A percentile compares a stretch with the other conserved stretches of the same genome.
Evolutionary conservation across 2,329 filamentous ascomycete genomes (phyloP).

Genomic region (Colletotrichum tamarilloi): DNA sequence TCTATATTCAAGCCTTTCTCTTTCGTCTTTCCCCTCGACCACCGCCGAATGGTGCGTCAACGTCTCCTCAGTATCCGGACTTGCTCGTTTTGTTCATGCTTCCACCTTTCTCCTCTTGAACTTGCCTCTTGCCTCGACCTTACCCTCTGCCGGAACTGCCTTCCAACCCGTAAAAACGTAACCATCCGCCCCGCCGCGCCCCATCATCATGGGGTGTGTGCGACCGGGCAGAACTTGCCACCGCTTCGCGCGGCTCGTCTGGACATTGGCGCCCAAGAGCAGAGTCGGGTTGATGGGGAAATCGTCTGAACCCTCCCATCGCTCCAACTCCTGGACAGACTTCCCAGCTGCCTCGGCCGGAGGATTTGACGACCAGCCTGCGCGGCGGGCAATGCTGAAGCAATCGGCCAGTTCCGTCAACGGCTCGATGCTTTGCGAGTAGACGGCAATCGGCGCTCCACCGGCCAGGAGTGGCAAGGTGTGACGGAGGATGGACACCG

Average conservation of each 20-base stretch:
- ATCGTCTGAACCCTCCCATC: conserved; percentile 73
- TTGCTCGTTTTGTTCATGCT: conserved; percentile 33
- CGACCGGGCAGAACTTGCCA: conserved; percentile 94
- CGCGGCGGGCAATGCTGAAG: conserved; percentile 83
- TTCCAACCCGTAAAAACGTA: conserved; percentile 88
- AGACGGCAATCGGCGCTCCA: conserved; percentile 87
- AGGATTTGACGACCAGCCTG: conserved; percentile 74
- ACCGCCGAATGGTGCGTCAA: neutral
- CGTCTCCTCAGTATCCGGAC: neutral
- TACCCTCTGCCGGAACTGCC: conserved; percentile 82
- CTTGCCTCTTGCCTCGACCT: conserved; percentile 85
- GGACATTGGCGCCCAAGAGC: conserved; percentile 81
- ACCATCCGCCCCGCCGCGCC: conserved; percentile 86
- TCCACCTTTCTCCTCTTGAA: conserved; percentile 76
- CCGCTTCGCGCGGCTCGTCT: conserved; percentile 80
- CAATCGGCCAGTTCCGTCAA: conserved; percentile 82
- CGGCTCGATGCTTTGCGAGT: conserved; percentile 83
- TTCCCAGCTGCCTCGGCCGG: conserved; percentile 58
- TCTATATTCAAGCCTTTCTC: conserved; percentile 22
- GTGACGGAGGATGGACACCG: conserved; percentile 78
- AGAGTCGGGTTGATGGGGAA: conserved; percentile 91
- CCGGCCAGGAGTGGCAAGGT: conserved; percentile 84
- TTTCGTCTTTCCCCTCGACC: neutral
- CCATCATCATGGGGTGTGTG: conserved; percentile 95
- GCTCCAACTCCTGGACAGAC: conserved; percentile 61